Evolutionary conservation across 257 asterid genomes (phyloP).

Genomic region (Plectranthus barbatus): DNA sequence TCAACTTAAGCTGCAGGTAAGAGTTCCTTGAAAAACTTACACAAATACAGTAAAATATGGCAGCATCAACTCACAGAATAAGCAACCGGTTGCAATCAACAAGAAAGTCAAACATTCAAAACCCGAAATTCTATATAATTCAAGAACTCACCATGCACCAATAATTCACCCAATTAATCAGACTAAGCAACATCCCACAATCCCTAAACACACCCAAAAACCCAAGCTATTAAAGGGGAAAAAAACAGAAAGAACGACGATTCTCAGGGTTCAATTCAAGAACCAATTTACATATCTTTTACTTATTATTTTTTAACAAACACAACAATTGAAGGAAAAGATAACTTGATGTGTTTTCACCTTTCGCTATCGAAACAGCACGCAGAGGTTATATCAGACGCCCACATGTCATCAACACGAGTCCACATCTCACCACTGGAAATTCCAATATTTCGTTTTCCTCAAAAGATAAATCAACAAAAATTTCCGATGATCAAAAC

Average conservation of each 20-base stretch:
- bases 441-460: neutral
- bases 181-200: constrained; percentile 8
- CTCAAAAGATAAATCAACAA: neutral
- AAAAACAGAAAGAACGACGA: neutral
- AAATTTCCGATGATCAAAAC: constrained; percentile 13
- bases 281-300: neutral
- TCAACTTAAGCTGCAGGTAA: neutral
- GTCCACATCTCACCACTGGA: constrained; percentile 37
- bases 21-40: neutral
- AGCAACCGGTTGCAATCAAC: neutral
- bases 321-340: neutral
- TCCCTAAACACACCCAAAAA: neutral
- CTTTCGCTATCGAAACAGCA: constrained; percentile 32
- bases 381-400: constrained; percentile 21
- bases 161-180: constrained; percentile 1
- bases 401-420: constrained; percentile 31
- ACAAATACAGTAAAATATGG: neutral
- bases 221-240: neutral
- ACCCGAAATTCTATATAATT: neutral
- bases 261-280: neutral
- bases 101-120: neutral
- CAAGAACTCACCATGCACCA: neutral
- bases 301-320: neutral
- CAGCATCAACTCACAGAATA: neutral
- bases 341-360: constrained; percentile 21